Evolutionary conservation across 352 stramenopile genomes (phyloP).

Genomic region (Phytophthora sansomeana): DNA sequence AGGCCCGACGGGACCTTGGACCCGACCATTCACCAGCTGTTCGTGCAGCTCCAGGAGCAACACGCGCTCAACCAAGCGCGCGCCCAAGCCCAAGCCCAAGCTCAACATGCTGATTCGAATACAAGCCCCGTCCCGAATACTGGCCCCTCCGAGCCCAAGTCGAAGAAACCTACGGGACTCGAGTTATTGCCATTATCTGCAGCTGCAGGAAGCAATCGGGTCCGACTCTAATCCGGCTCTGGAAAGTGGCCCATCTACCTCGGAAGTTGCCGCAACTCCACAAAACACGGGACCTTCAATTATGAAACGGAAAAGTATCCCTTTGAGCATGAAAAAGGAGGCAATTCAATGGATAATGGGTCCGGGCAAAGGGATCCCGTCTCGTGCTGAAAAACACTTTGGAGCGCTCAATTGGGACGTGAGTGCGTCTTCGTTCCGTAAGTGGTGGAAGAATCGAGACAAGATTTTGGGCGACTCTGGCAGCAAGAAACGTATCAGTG

Average conservation of each 20-base stretch:
- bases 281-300: not conserved
- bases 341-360: constrained; percentile 85
- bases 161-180: not conserved
- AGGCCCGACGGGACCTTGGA: constrained; percentile 44
- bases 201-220: constrained; percentile 23
- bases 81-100: constrained; percentile 16
- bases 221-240: constrained; percentile 6
- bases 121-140: constrained; percentile 3
- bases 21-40: constrained; percentile 61
- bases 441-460: constrained; percentile 89
- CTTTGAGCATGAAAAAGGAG: constrained; percentile 86
- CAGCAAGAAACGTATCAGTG: constrained; percentile 77
- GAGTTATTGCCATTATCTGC: constrained; percentile 44
- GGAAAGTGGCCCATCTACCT: constrained; percentile 13
- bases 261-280: not conserved
- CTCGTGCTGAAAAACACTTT: constrained; percentile 79
- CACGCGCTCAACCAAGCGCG: constrained; percentile 37
- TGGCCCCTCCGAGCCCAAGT: constrained; percentile 10
- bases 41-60: constrained; percentile 62
- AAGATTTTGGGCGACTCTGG: constrained; percentile 78
- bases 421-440: constrained; percentile 78
- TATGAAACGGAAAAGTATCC: constrained; percentile 79
- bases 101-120: not conserved
- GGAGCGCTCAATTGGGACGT: constrained; percentile 77
- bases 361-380: constrained; percentile 73